These are phyloP conservation scores for Hibiscus mutabilis DNA, from an alignment of 345 rosid genomes.

Conservation along the genomic window DNA sequence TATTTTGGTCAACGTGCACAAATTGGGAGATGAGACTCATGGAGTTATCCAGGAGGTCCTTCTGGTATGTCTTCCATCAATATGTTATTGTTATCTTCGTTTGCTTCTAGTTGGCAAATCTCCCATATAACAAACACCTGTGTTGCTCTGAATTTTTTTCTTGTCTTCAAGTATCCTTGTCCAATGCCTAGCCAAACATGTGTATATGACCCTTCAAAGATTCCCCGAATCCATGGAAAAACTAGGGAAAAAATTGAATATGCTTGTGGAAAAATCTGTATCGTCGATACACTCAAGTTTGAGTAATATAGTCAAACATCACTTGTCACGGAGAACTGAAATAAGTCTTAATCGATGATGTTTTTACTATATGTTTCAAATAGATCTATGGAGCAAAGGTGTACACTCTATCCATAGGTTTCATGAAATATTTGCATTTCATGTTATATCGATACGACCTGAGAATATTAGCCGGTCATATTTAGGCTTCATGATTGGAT, in stretches of 20 bases:
- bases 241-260: neutral
- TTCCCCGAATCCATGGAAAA: neutral
- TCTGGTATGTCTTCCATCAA: slow-evolving; percentile 39
- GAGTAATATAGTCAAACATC: neutral
- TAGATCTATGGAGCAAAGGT: neutral
- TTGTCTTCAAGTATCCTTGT: neutral
- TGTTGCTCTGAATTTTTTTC: neutral
- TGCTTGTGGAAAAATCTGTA: neutral
- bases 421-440: neutral
- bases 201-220: neutral
- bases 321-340: neutral
- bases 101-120: neutral
- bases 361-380: neutral
- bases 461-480: no score
- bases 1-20: slow-evolving; percentile 68
- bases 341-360: neutral
- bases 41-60: slow-evolving; percentile 85
- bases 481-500: neutral
- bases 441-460: no score
- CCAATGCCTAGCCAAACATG: neutral
- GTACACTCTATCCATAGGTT: neutral
- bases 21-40: slow-evolving; percentile 47
- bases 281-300: neutral
- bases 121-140: neutral
- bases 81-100: neutral